A percentile compares a stretch with the other conserved stretches of the same genome.
These are phyloP conservation scores for Fibroporia radiculosa DNA, from an alignment of 768 basidiomycete genomes.

Conservation along the genomic window DNA sequence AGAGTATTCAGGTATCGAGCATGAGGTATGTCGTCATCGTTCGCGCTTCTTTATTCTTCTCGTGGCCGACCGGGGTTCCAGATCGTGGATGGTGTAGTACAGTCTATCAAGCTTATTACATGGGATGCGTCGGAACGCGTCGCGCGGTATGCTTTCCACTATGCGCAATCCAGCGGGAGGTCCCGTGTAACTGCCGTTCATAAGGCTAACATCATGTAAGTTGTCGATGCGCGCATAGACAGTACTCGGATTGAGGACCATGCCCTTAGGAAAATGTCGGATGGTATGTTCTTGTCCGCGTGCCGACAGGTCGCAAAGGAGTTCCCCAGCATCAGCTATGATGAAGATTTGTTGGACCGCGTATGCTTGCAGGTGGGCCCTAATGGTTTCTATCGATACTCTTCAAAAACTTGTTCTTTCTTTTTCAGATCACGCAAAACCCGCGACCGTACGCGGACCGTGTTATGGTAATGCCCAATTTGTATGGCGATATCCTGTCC, in stretches of 20 bases:
- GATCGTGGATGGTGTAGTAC: slow-evolving; percentile 96
- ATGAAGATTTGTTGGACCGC: slow-evolving; percentile 95
- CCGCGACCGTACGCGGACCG: slow-evolving; percentile 90
- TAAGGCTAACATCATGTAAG: slow-evolving; percentile 98
- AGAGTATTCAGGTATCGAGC: slow-evolving; percentile 99
- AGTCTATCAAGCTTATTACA: slow-evolving; percentile 99
- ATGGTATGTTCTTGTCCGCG: slow-evolving; percentile 98
- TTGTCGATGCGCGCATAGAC: no score
- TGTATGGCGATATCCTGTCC: slow-evolving; percentile 92
- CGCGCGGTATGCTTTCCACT: slow-evolving; percentile 97
- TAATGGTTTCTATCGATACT: no score
- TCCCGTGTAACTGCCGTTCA: slow-evolving; percentile 97
- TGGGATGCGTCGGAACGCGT: slow-evolving; percentile 99
- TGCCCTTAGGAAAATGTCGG: slow-evolving; percentile 92
- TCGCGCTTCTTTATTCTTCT: slow-evolving; percentile 2
- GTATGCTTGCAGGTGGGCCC: slow-evolving; percentile 87
- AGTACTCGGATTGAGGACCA: not conserved
- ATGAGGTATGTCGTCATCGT: slow-evolving; percentile 57
- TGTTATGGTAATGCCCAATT: slow-evolving; percentile 99
- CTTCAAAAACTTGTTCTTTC: no score
- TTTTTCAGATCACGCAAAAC: slow-evolving; percentile 78
- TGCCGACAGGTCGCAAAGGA: slow-evolving; percentile 95
- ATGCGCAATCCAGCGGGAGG: slow-evolving; percentile 82
- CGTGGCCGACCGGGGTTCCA: slow-evolving; percentile 22
- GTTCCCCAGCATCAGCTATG: slow-evolving; percentile 88